Evolutionary conservation across 371 early-diverging fungal species (phyloP).

Genomic region (Mucor velutinosus): DNA sequence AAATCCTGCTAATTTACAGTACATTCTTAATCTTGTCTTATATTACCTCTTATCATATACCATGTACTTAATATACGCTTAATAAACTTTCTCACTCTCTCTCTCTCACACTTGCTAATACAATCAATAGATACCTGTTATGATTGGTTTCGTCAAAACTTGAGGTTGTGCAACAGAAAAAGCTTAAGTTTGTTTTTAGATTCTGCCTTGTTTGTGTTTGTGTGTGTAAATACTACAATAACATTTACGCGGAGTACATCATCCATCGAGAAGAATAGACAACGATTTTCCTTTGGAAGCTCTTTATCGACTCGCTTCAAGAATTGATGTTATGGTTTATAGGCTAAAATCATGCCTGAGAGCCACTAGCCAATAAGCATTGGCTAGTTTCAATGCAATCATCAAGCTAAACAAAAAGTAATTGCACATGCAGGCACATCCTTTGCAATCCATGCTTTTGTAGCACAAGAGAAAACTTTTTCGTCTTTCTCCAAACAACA

Average conservation of each 20-base stretch:
- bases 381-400: no score
- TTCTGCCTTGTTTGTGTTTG: background rate
- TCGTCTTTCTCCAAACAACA: background rate
- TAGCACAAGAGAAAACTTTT: background rate
- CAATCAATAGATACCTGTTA: background rate
- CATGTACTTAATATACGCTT: background rate
- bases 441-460: background rate
- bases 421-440: background rate
- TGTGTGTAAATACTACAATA: background rate
- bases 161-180: background rate
- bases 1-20: background rate
- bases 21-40: background rate
- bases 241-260: slow-evolving; percentile 1
- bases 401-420: background rate
- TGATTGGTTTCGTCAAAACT: background rate
- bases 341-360: background rate
- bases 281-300: background rate
- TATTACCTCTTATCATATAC: background rate
- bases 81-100: background rate
- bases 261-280: background rate
- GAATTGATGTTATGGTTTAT: background rate
- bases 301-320: background rate
- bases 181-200: slow-evolving; percentile 1
- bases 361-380: background rate
- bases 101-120: background rate